Evolutionary conservation across 2,329 filamentous ascomycete species (phyloP).

Genomic region (Albophoma yamanashiensis): DNA sequence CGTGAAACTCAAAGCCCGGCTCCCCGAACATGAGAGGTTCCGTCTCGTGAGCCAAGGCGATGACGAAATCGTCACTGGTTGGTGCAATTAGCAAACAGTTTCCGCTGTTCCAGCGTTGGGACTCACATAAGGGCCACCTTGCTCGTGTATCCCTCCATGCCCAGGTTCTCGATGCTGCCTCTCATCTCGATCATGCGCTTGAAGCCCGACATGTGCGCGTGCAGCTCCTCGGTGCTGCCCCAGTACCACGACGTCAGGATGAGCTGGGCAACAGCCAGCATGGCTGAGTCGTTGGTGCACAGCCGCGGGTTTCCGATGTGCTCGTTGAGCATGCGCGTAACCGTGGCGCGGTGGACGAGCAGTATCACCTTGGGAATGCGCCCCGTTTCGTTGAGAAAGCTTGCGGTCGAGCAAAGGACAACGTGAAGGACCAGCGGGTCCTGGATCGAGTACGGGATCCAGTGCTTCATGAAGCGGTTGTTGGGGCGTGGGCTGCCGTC

Average conservation of each 20-base stretch:
- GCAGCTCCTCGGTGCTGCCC: conserved; percentile 33
- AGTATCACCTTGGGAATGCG: conserved; percentile 32
- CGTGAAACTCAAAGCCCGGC: conserved; percentile 29
- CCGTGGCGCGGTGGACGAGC: conserved; percentile 30
- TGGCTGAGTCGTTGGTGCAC: conserved; percentile 31
- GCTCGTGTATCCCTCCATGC: conserved; percentile 33
- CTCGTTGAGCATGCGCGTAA: conserved; percentile 35
- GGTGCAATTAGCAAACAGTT: neutral
- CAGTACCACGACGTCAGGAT: conserved; percentile 44
- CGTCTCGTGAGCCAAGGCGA: conserved; percentile 36
- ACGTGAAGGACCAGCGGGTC: conserved; percentile 38
- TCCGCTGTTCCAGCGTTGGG: neutral
- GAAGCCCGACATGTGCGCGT: conserved; percentile 34
- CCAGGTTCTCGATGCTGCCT: conserved; percentile 33
- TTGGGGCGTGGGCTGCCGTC: conserved; percentile 34
- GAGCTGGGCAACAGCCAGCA: conserved; percentile 37
- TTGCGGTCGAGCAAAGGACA: conserved; percentile 38
- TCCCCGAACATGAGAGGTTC: conserved; percentile 29
- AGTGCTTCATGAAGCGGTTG: conserved; percentile 35
- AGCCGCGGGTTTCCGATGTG: conserved; percentile 26
- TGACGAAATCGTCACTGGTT: conserved; percentile 32
- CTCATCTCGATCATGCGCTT: conserved; percentile 35
- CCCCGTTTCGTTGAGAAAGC: conserved; percentile 38
- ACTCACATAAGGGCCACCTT: conserved; percentile 38
- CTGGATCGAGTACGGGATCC: conserved; percentile 35